phyloP scores from a whole-genome alignment of 208 protist genomes.

The Trypanosoma cruzi region DNA sequence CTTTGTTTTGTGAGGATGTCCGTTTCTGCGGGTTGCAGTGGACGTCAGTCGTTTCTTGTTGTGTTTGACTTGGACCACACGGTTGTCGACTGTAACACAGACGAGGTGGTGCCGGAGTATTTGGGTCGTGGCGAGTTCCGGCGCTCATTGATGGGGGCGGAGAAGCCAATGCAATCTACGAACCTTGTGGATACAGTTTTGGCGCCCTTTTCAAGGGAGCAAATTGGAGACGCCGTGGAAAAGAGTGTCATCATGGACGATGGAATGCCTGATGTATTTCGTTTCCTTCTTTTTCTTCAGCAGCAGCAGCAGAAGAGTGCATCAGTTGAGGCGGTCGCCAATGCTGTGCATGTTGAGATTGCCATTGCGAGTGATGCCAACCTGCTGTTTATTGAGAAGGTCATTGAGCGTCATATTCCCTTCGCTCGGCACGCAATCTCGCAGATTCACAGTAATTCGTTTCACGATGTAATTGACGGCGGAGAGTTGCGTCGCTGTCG shows the following conservation, averaged over 20 bases:
- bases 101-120: conserved; percentile 65
- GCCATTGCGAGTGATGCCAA: conserved; percentile 86
- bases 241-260: conserved; percentile 57
- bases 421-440: conserved; percentile 41
- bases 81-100: conserved; percentile 85
- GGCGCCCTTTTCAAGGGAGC: conserved; percentile 50
- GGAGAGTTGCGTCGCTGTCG: conserved; percentile 45
- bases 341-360: conserved; percentile 59
- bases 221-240: conserved; percentile 52
- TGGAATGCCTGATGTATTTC: conserved; percentile 71
- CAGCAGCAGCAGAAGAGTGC: conserved; percentile 21
- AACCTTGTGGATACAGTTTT: conserved; percentile 74
- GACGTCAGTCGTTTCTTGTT: conserved; percentile 83
- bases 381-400: conserved; percentile 75
- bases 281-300: conserved; percentile 35
- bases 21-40: conserved; percentile 1
- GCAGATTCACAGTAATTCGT: conserved; percentile 88
- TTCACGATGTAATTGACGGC: conserved; percentile 46
- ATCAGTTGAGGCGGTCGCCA: background rate
- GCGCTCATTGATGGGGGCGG: conserved; percentile 28
- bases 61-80: conserved; percentile 94
- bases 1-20: background rate
- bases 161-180: conserved; percentile 74
- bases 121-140: conserved; percentile 52
- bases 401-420: conserved; percentile 55